Base-by-base conservation (phyloP, 139 green algal species). In the Closterium sp. region DNA sequence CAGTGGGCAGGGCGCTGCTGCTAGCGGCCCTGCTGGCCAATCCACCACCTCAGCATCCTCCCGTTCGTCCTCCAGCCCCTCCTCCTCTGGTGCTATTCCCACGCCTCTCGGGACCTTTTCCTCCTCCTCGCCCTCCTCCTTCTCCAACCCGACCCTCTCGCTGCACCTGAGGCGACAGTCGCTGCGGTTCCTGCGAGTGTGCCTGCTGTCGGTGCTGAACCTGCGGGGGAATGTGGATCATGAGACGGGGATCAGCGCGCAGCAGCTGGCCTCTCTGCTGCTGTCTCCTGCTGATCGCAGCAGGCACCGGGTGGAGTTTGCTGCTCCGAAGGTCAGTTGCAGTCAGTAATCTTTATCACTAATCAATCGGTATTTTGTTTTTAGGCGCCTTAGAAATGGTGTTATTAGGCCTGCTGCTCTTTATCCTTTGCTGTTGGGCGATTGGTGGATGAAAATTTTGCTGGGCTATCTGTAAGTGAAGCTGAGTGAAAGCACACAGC, bases 181-280 rank as follows among this genome's bases (percentile, higher is more conserved):
- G 87, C 93, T 98, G 89, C 87, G 91, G 4, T 98, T 99, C 93
- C 90, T 99, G 29, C 95, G 97, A 27, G 94, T 97, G 45, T 98
- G 97, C 95, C 91, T 98, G 73, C 92, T 95, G 4, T 95, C 95
- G 17, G 93, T 98, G 73, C 95, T 98, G 70, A 98, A 98, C 92
- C 94, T 99, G 85, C 31, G 42, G 22, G 93, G 93, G 4, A 95
- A 95, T 92, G 85, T 87, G 85, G 28, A 87, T 24, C 85, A 9
- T 9, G 28, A 87, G 85, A 27, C 88, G 21, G 92, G 92, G 17
- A 79, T 79, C 10, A 79, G 62, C 62, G 24, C 62, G 17, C 62
- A 79, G 29, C 92, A 94, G 62, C 85, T 94, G 30, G 94, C 89
- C 90, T 91, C 42, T 22, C 27, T 94, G 38, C 86, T 94, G 89